phyloP scores from a whole-genome alignment of 345 rosid genomes.

The Melaleuca alternifolia region DNA sequence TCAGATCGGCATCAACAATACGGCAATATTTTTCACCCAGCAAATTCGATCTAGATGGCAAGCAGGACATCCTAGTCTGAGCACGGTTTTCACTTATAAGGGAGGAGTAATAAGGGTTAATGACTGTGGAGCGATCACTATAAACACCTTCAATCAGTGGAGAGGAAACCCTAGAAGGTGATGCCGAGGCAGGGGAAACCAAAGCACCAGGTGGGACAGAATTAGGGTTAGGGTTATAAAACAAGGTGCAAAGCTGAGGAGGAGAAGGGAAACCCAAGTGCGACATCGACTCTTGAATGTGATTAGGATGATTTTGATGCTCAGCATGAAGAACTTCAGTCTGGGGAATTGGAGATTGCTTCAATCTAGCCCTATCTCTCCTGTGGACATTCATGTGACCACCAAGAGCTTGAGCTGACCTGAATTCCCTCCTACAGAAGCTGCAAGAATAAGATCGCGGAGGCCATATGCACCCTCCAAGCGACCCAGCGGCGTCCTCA shows the following conservation, averaged over 20 bases:
- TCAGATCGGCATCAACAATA: conserved; percentile 13
- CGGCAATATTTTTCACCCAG: conserved; percentile 7
- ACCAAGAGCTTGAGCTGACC: conserved; percentile 89
- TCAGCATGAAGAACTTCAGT: conserved; percentile 19
- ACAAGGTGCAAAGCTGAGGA: conserved; percentile 30
- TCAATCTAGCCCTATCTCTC: conserved; percentile 83
- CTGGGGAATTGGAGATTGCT: conserved; percentile 34
- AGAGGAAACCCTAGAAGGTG: conserved; percentile 40
- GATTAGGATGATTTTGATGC: conserved; percentile 7
- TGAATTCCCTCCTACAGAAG: conserved; percentile 76
- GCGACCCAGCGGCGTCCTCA: conserved; percentile 58
- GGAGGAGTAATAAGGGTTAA: conserved; percentile 24
- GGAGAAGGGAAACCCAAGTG: conserved; percentile 27
- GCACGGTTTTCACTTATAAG: conserved; percentile 9
- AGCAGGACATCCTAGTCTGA: conserved; percentile 12
- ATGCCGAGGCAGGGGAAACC: conserved; percentile 16
- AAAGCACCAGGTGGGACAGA: conserved; percentile 11
- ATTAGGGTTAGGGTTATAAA: conserved; percentile 61
- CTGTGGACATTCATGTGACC: conserved; percentile 97
- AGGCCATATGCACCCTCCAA: conserved; percentile 71
- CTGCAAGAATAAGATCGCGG: conserved; percentile 85
- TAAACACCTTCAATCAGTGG: conserved; percentile 13
- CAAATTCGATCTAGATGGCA: conserved; percentile 16
- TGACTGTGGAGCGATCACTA: conserved; percentile 4
- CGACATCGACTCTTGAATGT: conserved; percentile 11